Conservation (phyloP, 495 filamentous ascomycete species). For the Xylaria telfairii region DNA sequence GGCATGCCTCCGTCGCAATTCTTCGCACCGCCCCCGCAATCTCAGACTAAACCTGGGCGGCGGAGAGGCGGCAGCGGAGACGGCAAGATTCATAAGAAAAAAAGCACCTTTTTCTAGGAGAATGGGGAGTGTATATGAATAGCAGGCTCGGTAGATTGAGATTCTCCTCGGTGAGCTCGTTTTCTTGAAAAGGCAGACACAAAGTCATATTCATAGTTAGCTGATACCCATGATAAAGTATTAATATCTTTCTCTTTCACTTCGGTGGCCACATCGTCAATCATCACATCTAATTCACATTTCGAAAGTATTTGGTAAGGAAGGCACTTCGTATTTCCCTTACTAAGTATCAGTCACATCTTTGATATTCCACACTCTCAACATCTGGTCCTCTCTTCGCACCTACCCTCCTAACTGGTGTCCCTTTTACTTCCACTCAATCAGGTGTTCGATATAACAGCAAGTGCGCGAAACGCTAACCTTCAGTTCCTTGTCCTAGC, state of each 20-base stretch:
- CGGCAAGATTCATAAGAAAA: conserved; percentile 38
- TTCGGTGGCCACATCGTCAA: neutral
- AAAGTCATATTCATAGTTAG: conserved; percentile 27
- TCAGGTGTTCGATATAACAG: neutral
- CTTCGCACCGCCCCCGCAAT: conserved; percentile 5
- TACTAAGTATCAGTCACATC: neutral
- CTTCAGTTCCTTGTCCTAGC: neutral
- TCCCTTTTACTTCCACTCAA: neutral
- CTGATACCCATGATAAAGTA: conserved; percentile 36
- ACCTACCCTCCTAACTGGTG: neutral
- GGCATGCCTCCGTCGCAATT: conserved; percentile 2
- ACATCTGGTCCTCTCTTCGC: neutral
- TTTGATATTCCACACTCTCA: neutral
- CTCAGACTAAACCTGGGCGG: conserved; percentile 18
- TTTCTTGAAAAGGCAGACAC: conserved; percentile 19
- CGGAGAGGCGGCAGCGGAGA: conserved; percentile 34
- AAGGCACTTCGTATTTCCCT: neutral
- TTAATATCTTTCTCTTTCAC: neutral
- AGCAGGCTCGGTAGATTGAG: neutral
- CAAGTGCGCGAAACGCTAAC: neutral
- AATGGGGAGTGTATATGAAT: neutral
- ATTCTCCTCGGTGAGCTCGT: neutral
- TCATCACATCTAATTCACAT: neutral
- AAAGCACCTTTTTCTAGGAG: conserved; percentile 39
- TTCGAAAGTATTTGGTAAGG: neutral